These are phyloP conservation scores for Albugo laibachii DNA, from an alignment of 352 stramenopile species.

Conservation along the genomic window DNA sequence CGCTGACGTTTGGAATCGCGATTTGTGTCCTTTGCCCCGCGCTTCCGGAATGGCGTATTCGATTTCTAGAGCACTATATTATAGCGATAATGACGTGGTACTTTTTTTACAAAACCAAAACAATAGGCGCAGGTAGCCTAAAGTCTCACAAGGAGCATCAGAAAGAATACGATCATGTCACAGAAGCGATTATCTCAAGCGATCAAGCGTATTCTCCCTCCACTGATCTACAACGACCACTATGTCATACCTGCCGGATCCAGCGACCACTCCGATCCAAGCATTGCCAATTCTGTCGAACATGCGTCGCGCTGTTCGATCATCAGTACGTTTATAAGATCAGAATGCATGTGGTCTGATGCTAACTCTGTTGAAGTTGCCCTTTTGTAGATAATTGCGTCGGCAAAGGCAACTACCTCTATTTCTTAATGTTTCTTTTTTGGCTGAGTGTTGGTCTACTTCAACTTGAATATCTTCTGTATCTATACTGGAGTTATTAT, in stretches of 20 bases:
- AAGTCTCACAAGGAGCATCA: conserved; percentile 12
- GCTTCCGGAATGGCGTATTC: conserved; percentile 18
- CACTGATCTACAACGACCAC: conserved; percentile 24
- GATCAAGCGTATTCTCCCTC: not conserved
- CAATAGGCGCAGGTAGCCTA: conserved; percentile 23
- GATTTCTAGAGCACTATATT: conserved; percentile 31
- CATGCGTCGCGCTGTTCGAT: conserved; percentile 92
- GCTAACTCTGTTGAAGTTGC: conserved; percentile 31
- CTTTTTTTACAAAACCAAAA: conserved; percentile 40
- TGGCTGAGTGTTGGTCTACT: conserved; percentile 23
- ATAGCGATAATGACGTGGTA: conserved; percentile 37
- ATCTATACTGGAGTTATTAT: conserved; percentile 14
- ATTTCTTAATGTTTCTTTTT: conserved; percentile 43
- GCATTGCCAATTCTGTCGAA: conserved; percentile 82
- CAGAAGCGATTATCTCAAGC: conserved; percentile 18
- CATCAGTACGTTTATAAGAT: conserved; percentile 77
- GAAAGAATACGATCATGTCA: conserved; percentile 35
- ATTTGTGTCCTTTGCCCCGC: conserved; percentile 25
- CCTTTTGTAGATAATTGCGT: conserved; percentile 98
- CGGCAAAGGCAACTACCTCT: conserved; percentile 93
- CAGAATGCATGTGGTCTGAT: conserved; percentile 1
- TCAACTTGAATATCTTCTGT: conserved; percentile 36
- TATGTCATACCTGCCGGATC: conserved; percentile 72
- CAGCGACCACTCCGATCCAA: conserved; percentile 57
- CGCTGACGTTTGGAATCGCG: conserved; percentile 20